Base-by-base conservation (phyloP, 306 rosid species). In the Medicago ruthenica region DNA sequence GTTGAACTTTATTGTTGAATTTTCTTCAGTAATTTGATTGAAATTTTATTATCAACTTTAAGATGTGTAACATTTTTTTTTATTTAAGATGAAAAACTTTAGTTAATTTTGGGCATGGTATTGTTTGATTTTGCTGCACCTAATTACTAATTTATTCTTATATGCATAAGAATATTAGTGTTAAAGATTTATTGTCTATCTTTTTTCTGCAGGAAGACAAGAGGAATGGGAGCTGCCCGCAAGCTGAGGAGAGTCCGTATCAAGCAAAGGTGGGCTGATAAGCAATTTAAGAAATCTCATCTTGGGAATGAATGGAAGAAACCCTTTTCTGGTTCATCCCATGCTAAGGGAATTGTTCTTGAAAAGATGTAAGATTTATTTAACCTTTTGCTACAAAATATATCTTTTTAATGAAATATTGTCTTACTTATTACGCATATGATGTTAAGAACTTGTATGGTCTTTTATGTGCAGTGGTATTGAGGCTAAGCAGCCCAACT, bases 401-500 rank as follows among this genome's bases (percentile, higher is more conserved):
- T 15, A n/a, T 15, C 0, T 4, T 6, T 5, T 15, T n/a, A n/a
- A 15, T 13, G 0, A 14, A 1, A 16, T 24, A 14, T 39, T 34
- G 7, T 1, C 5, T 63, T 8, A 11, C 7, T 40, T 50, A 7
- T 4, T 7, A 31, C 24, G 55, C 8, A 51, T 51, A 1, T 8
- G 22, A 20, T 71, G 4, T 20, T 42, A 12, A 68, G 13, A 17
- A 34, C 37, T 61, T 1, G 14, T 42, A 65, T 7, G 34, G 18
- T 42, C 62, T 17, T 42, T 20, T 58, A 6, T 79, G 9, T 66
- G 60, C 89, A 91, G 96, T 9, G 96, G 96, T 40, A 91, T 91
- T 78, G 96, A 91, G 75, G 96, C 96, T 44, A 91, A 91, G 89
- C 96, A 91, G 88, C 93, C 93, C 6, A 91, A 91, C 81, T 91